Evolutionary conservation across 1,139 yeast genomes (phyloP).

Genomic region (Scheffersomyces illinoinensis): DNA sequence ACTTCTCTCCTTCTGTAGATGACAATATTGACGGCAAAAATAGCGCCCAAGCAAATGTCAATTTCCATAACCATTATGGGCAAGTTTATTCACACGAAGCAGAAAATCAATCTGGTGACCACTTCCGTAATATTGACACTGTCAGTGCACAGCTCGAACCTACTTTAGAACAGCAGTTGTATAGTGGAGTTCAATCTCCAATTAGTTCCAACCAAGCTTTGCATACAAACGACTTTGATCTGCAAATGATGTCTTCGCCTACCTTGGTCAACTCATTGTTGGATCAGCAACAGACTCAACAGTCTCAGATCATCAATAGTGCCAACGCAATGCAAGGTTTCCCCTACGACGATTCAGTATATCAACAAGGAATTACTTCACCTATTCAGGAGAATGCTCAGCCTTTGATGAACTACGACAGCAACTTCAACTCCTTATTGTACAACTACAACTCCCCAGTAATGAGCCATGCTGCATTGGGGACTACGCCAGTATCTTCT

Average conservation of each 20-base stretch:
- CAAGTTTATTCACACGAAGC: conserved; percentile 25
- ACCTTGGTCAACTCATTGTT: not conserved
- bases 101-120: not conserved
- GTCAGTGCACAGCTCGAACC: not conserved
- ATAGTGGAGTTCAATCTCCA: not conserved
- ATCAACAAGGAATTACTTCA: conserved; percentile 11
- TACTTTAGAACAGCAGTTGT: not conserved
- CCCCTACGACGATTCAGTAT: conserved; percentile 24
- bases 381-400: conserved; percentile 8
- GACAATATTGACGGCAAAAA: conserved; percentile 3
- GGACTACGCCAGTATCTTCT: conserved; percentile 1
- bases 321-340: conserved; percentile 11
- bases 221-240: not conserved
- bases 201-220: not conserved
- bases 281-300: not conserved
- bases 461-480: conserved; percentile 12
- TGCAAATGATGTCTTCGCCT: not conserved
- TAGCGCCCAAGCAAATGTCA: conserved; percentile 3
- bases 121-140: not conserved
- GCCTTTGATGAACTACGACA: conserved; percentile 6
- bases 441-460: conserved; percentile 18
- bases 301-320: not conserved
- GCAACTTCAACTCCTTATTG: conserved; percentile 11
- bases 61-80: conserved; percentile 23
- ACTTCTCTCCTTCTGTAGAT: conserved; percentile 16